These are phyloP conservation scores for Colletotrichum magnum DNA, from an alignment of 2,329 filamentous ascomycete species.

Conservation along the genomic window DNA sequence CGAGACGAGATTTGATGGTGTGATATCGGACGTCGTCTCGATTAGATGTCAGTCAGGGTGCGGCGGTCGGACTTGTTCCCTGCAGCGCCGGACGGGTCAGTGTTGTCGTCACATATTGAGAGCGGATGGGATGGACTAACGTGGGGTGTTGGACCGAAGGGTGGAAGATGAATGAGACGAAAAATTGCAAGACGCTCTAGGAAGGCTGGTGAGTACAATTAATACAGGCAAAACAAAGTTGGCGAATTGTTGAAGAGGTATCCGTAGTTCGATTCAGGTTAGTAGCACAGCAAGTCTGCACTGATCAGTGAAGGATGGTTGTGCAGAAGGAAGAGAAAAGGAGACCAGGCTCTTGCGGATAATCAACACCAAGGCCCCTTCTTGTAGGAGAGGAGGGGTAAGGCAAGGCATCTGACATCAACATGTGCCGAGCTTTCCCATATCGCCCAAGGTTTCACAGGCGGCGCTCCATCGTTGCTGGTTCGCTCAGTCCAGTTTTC, in stretches of 20 bases:
- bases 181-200: background rate
- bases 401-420: constrained; percentile 28
- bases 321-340: background rate
- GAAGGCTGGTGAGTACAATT: background rate
- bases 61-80: constrained; percentile 24
- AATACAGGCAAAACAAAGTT: constrained; percentile 8
- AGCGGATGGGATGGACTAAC: constrained; percentile 16
- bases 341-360: constrained; percentile 2
- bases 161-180: background rate
- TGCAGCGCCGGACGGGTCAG: constrained; percentile 12
- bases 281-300: background rate
- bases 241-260: background rate
- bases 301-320: background rate
- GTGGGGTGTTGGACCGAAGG: constrained; percentile 24
- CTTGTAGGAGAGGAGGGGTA: constrained; percentile 37
- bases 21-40: constrained; percentile 18
- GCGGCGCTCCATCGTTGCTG: constrained; percentile 22
- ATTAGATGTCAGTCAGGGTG: constrained; percentile 15
- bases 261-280: background rate
- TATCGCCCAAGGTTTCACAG: constrained; percentile 35
- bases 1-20: constrained; percentile 37
- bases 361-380: constrained; percentile 17
- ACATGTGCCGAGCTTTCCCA: constrained; percentile 38
- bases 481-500: constrained; percentile 28
- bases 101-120: constrained; percentile 27